phyloP scores from a whole-genome alignment of 192 early-diverging fungal species.

The Spizellomyces sp. region DNA sequence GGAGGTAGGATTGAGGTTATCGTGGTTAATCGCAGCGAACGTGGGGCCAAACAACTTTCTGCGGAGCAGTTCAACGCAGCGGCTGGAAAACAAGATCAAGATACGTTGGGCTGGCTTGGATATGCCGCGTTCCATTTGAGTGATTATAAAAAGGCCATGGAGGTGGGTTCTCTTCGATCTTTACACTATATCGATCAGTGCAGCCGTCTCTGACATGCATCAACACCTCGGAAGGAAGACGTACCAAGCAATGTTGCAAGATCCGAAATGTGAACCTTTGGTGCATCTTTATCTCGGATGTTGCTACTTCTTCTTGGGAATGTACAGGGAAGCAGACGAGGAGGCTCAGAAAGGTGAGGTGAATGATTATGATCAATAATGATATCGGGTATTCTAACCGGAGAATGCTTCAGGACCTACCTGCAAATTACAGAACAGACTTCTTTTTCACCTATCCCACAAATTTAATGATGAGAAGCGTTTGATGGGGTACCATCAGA shows the following conservation, averaged over 20 bases:
- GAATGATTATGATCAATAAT: neutral
- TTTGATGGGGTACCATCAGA: constrained; percentile 64
- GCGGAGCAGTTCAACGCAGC: constrained; percentile 50
- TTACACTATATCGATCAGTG: neutral
- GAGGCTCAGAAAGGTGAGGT: constrained; percentile 52
- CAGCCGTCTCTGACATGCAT: neutral
- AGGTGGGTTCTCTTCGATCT: constrained; percentile 33
- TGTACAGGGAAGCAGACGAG: constrained; percentile 65
- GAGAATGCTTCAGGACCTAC: constrained; percentile 45
- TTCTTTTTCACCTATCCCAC: constrained; percentile 63
- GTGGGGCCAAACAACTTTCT: neutral
- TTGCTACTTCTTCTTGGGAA: constrained; percentile 62
- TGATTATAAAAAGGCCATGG: constrained; percentile 58
- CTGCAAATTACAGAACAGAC: constrained; percentile 64
- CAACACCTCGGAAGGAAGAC: constrained; percentile 18
- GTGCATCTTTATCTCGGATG: constrained; percentile 58
- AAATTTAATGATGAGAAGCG: constrained; percentile 70
- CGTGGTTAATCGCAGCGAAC: neutral
- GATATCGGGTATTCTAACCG: neutral
- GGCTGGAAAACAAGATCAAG: constrained; percentile 43
- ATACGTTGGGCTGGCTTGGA: constrained; percentile 54
- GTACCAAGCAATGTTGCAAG: constrained; percentile 45
- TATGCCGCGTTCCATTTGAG: constrained; percentile 60
- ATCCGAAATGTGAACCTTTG: constrained; percentile 50
- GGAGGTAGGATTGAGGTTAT: constrained; percentile 40